Percentiles rank a stretch among this genome's conserved stretches.
Evolutionary conservation across 2,329 filamentous ascomycete genomes (phyloP).

Genomic region (Volutella citrinella): DNA sequence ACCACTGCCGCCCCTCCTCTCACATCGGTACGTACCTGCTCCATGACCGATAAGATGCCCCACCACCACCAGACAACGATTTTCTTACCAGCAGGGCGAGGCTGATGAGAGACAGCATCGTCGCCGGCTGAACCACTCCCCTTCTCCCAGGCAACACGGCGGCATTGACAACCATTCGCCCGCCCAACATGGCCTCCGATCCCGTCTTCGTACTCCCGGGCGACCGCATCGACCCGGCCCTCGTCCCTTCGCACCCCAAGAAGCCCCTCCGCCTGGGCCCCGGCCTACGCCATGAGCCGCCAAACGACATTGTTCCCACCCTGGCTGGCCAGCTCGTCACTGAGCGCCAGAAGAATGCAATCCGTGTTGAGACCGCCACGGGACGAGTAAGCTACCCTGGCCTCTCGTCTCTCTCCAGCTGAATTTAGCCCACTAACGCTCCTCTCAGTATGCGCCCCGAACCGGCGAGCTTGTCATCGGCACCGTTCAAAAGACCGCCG

Average conservation of each 20-base stretch:
- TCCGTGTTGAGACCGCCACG: conserved; percentile 71
- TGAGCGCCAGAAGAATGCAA: conserved; percentile 70
- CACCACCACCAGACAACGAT: conserved; percentile 3
- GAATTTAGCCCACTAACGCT: too few species aligned
- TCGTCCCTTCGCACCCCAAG: conserved; percentile 66
- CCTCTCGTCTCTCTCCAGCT: too few species aligned
- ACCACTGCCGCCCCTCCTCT: too few species aligned
- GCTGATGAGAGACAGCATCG: neutral
- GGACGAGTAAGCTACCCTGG: conserved; percentile 65
- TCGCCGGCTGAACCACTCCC: conserved; percentile 4
- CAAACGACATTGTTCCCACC: conserved; percentile 67
- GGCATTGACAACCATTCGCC: too few species aligned
- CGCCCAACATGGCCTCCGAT: conserved; percentile 54
- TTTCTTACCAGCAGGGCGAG: neutral
- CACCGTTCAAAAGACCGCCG: conserved; percentile 71
- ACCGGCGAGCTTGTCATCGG: conserved; percentile 87
- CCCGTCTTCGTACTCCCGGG: conserved; percentile 76
- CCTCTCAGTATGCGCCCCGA: conserved; percentile 69
- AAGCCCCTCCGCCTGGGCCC: conserved; percentile 77
- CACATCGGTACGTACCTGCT: neutral
- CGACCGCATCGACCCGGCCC: conserved; percentile 64
- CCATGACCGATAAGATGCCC: conserved; percentile 9
- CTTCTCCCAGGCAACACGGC: too few species aligned
- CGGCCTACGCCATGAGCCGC: conserved; percentile 77
- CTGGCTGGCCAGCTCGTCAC: conserved; percentile 65